Evolutionary conservation across 495 filamentous ascomycete species (phyloP), one percentile per base, ranked within the genome.

Genomic region (Lasiosphaeria ovina): DNA sequence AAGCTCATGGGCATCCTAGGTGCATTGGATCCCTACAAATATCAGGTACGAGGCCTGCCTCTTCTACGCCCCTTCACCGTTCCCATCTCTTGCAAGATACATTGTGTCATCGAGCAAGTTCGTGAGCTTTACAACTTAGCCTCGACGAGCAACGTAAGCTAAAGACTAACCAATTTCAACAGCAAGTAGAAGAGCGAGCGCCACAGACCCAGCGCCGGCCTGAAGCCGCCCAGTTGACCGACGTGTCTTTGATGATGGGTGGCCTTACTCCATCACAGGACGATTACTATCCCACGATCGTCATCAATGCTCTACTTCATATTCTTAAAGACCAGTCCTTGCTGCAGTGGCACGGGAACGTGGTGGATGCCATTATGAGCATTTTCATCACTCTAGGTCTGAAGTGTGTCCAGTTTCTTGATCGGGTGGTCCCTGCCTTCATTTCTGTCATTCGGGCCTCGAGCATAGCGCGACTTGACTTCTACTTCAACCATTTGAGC

Each of bases 361-460:
- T 98, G n/a, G 92, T 99, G 59, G 94, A 97, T 72, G 93, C 95
- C 1, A 93, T 99, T 62, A 97, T 99, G 84, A 96, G 89, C 58
- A 98, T 98, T 55, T 99, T 98, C 76, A 91, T 93, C 65, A 97
- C 95, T 6, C 77, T 98, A 54, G 94, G 94, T 1, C 72, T 97
- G 62, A 96, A 97, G 70, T 98, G 95, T 69, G 92, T 99, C 35
- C 88, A 90, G 3, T 98, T 97, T 71, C 82, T 99, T 5, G 87
- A 87, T 53, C 89, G 92, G 50, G 96, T 99, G 51, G 89, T 99
- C 54, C 95, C 94, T 3, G 95, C 90, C 0, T 97, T 99, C 69
- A 80, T 99, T 24, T 72, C 80, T 11, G 93, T 98, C 58, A 96
- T 97, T 51, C 83, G 87, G 51, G 85, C 84, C 59, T 91, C 90